Base-by-base conservation (phyloP, 2,329 filamentous ascomycete species). In the Sporothrix phasma region DNA sequence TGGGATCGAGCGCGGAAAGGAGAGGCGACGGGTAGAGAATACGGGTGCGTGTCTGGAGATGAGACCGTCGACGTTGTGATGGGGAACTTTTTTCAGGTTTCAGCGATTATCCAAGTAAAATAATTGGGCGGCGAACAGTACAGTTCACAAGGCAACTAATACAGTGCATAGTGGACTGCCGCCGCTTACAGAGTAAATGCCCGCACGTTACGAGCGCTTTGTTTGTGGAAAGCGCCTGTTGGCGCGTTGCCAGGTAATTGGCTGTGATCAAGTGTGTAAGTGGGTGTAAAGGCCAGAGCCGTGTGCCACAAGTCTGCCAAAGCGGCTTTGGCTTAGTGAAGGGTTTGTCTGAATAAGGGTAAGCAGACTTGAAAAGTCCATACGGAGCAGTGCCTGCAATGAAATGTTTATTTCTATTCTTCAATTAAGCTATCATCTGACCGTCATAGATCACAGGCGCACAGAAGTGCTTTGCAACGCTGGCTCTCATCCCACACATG, bases 61-160 rank as follows among this genome's bases (percentile, higher is more conserved):
- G 59, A 61, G 49, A 39, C 31, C 7, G 43, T 51, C 45, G 45
- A 51, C 45, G 59, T 49, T 61, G 31, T 31, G 65, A 62, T 61
- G 61, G 43, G 54, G 64, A 64, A 43, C 54, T 43, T 43, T 58
- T 58, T 59, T 39, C 19, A 49, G 41, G 65, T 66, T 66, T 65
- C 65, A 65, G 60, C 31, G 56, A 58, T 53, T 60, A 60, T 53
- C 39, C 26, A 46, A 29, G 11, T 15, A 45, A 43, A 49, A 22
- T 29, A 53, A 31, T 13, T 45, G 39, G 49, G 61, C 37, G 37
- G 61, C 60, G 60, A 43, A 62, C 15, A 49, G 15, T 53, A 17
- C 34, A 10, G 24, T 17, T 39, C 17, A 17, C 37, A 43, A 54
- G 60, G 60, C 60, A 62, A 29, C 47, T 62, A 51, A 13, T 37